Conservation (phyloP, 352 stramenopile genomes). For the Aphanomyces astaci region DNA sequence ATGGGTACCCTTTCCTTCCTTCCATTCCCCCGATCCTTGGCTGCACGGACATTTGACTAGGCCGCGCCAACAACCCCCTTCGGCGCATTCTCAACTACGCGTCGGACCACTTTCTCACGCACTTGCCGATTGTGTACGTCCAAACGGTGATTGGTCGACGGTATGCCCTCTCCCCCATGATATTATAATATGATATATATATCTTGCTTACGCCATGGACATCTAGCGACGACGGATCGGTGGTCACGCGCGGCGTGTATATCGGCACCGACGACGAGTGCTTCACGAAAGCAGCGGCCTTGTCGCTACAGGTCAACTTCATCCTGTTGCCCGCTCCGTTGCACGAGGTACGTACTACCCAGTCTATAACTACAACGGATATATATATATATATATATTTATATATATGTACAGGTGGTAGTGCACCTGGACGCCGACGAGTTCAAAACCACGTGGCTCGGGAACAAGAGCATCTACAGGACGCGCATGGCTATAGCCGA, state of each 20-base stretch:
- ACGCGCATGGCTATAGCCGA: conserved; percentile 97
- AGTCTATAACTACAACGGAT: no score
- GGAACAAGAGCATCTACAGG: conserved; percentile 97
- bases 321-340: conserved; percentile 87
- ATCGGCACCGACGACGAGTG: conserved; percentile 95
- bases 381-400: no score
- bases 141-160: conserved; percentile 90
- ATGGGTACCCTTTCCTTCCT: conserved; percentile 56
- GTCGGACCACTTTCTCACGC: conserved; percentile 84
- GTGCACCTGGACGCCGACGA: conserved; percentile 94
- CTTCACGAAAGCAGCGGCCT: conserved; percentile 90
- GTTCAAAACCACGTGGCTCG: conserved; percentile 98
- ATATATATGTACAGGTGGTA: no score
- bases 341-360: conserved; percentile 82
- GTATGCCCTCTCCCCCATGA: conserved; percentile 24
- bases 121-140: conserved; percentile 92
- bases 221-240: conserved; percentile 39
- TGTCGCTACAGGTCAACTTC: conserved; percentile 96
- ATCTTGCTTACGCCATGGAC: no score
- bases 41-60: conserved; percentile 13
- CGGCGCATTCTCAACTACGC: conserved; percentile 94
- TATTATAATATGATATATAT: no score
- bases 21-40: no score
- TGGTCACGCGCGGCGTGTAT: conserved; percentile 88
- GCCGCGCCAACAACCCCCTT: conserved; percentile 91